A percentile compares a stretch with the other conserved stretches of the same genome.
These are phyloP conservation scores for Aspergillus nomiae DNA, from an alignment of 2,329 filamentous ascomycete species.

Conservation along the genomic window DNA sequence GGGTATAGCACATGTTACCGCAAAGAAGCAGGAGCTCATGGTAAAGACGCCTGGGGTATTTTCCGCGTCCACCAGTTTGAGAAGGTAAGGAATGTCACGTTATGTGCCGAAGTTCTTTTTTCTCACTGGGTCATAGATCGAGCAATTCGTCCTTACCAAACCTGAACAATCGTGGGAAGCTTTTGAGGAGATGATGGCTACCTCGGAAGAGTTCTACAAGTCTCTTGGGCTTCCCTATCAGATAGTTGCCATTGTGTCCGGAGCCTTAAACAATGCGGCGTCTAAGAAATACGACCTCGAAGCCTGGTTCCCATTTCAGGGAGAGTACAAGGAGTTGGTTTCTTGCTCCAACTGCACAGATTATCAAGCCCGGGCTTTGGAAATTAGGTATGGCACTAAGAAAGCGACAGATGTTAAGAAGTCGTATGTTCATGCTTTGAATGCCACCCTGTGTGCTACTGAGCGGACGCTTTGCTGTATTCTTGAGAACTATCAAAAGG, in stretches of 20 bases:
- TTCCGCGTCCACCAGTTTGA: conserved; percentile 99
- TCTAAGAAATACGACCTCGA: conserved; percentile 96
- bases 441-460: conserved; percentile 86
- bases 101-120: neutral
- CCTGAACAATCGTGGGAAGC: conserved; percentile 90
- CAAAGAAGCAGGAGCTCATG: conserved; percentile 89
- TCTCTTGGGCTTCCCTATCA: conserved; percentile 86
- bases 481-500: conserved; percentile 94
- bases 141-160: conserved; percentile 79
- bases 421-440: conserved; percentile 91
- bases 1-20: conserved; percentile 95
- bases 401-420: conserved; percentile 82
- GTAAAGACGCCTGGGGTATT: conserved; percentile 94
- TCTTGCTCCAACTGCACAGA: conserved; percentile 98
- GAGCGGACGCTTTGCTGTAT: conserved; percentile 92
- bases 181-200: conserved; percentile 89
- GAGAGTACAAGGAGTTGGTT: conserved; percentile 97
- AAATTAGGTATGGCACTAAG: conserved; percentile 89
- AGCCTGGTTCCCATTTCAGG: conserved; percentile 94
- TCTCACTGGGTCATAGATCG: conserved; percentile 53
- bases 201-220: conserved; percentile 94
- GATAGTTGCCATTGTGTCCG: conserved; percentile 92
- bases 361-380: conserved; percentile 91
- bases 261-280: conserved; percentile 85
- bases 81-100: conserved; percentile 58